These are phyloP conservation scores for Amorphotheca resinae DNA, from an alignment of 495 filamentous ascomycete genomes.

Conservation along the genomic window DNA sequence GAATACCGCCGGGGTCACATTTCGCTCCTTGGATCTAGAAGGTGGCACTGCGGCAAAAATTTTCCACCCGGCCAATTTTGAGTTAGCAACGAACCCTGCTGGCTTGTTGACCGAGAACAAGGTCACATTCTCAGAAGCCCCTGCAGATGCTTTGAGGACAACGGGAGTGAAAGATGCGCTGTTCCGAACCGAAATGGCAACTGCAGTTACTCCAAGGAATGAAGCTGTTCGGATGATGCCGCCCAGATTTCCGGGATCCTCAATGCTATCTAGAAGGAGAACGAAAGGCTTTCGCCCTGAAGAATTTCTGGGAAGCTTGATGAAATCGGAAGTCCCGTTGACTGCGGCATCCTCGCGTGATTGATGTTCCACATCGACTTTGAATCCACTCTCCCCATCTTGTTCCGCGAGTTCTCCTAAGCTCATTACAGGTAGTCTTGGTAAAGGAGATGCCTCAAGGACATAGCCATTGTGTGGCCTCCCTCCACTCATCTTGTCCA, in stretches of 20 bases:
- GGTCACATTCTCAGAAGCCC: constrained; percentile 67
- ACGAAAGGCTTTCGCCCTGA: constrained; percentile 56
- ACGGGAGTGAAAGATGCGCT: constrained; percentile 63
- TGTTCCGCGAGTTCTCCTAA: constrained; percentile 36
- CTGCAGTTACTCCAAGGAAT: constrained; percentile 72
- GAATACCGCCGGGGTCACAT: constrained; percentile 1
- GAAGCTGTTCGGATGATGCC: constrained; percentile 75
- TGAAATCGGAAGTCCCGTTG: constrained; percentile 43
- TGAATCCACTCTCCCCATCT: constrained; percentile 32
- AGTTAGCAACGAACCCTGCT: constrained; percentile 53
- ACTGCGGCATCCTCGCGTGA: constrained; percentile 56
- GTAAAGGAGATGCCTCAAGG: constrained; percentile 76
- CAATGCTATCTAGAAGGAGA: constrained; percentile 69
- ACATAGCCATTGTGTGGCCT: constrained; percentile 87
- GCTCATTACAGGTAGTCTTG: constrained; percentile 52
- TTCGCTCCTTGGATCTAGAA: constrained; percentile 3
- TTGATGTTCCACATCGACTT: constrained; percentile 51
- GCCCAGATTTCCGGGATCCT: constrained; percentile 83
- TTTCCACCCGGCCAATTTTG: constrained; percentile 61
- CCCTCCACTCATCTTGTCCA: constrained; percentile 74
- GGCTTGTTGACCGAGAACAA: constrained; percentile 55
- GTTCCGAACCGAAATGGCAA: constrained; percentile 51
- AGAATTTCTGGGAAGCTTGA: constrained; percentile 25
- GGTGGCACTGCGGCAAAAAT: constrained; percentile 69
- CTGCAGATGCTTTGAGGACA: constrained; percentile 74